A percentile compares a stretch with the other conserved stretches of the same genome.
These are phyloP conservation scores for Hortaea sp. DNA, from an alignment of 2,329 filamentous ascomycete genomes.

Conservation along the genomic window DNA sequence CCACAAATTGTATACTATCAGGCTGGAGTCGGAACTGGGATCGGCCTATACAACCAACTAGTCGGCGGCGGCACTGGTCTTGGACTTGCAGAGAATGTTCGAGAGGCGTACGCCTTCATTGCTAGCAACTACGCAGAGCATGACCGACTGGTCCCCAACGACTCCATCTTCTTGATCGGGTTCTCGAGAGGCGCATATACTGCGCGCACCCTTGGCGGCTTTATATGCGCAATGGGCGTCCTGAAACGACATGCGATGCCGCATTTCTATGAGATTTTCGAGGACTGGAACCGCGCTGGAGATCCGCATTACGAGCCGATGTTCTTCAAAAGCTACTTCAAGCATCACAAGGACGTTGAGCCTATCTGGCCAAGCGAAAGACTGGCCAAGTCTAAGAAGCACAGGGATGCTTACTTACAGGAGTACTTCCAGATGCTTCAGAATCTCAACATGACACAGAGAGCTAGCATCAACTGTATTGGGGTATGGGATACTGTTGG, in stretches of 20 bases:
- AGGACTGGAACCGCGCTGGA: conserved; percentile 25
- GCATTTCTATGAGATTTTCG: conserved; percentile 25
- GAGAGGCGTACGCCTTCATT: conserved; percentile 53
- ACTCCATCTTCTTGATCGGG: conserved; percentile 37
- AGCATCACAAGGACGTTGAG: conserved; percentile 10
- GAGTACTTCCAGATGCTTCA: conserved; percentile 17
- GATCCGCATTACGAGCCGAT: conserved; percentile 16
- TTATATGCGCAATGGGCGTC: conserved; percentile 35
- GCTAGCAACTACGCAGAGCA: conserved; percentile 46
- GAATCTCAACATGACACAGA: conserved; percentile 12
- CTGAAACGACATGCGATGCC: conserved; percentile 27
- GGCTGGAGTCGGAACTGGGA: conserved; percentile 26
- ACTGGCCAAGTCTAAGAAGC: conserved; percentile 6
- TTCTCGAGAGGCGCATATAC: conserved; percentile 39
- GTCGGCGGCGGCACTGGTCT: conserved; percentile 24
- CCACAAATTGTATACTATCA: conserved; percentile 31
- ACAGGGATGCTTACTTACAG: conserved; percentile 17
- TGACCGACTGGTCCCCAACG: conserved; percentile 19
- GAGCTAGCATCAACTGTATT: conserved; percentile 31
- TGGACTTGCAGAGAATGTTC: conserved; percentile 38
- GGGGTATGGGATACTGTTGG: conserved; percentile 43
- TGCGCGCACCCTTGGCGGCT: conserved; percentile 32
- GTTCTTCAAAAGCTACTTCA: conserved; percentile 21
- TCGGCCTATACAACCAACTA: conserved; percentile 23
- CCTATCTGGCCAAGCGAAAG: conserved; percentile 8